A percentile compares a stretch with the other conserved stretches of the same genome.
Evolutionary conservation across 768 basidiomycete genomes (phyloP).

Genomic region (Suillus spraguei): DNA sequence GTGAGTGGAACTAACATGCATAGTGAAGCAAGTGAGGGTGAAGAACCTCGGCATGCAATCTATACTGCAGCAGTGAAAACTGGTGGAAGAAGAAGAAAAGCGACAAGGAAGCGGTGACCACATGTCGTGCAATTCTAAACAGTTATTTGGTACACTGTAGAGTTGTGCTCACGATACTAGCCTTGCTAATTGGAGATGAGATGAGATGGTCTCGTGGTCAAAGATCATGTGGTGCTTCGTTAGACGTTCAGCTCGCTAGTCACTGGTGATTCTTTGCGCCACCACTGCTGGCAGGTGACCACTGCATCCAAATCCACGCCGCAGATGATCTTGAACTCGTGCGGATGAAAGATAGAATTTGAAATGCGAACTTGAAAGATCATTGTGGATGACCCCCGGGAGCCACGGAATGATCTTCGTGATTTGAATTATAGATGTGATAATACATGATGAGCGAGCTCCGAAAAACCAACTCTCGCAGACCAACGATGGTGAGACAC

Average conservation of each 20-base stretch:
- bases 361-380: not conserved
- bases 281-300: not conserved
- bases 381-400: not conserved
- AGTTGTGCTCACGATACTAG: too few relatives aligned
- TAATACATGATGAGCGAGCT: not conserved
- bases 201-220: not conserved
- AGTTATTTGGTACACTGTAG: not conserved
- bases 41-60: slow-evolving; percentile 26
- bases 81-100: slow-evolving; percentile 68
- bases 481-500: not conserved
- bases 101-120: slow-evolving; percentile 49
- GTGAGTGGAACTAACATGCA: slow-evolving; percentile 44
- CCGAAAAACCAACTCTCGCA: not conserved
- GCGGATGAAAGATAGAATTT: not conserved
- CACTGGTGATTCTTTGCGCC: not conserved
- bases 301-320: not conserved
- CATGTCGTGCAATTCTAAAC: not conserved
- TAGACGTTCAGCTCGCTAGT: not conserved
- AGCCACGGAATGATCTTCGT: not conserved
- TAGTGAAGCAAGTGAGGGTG: slow-evolving; percentile 29
- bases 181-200: not conserved
- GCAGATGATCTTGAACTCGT: not conserved
- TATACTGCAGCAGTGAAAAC: slow-evolving; percentile 50
- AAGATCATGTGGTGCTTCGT: not conserved
- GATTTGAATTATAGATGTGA: not conserved